Conservation (phyloP, 2,329 filamentous ascomycete genomes). For the Trichoderma breve region DNA sequence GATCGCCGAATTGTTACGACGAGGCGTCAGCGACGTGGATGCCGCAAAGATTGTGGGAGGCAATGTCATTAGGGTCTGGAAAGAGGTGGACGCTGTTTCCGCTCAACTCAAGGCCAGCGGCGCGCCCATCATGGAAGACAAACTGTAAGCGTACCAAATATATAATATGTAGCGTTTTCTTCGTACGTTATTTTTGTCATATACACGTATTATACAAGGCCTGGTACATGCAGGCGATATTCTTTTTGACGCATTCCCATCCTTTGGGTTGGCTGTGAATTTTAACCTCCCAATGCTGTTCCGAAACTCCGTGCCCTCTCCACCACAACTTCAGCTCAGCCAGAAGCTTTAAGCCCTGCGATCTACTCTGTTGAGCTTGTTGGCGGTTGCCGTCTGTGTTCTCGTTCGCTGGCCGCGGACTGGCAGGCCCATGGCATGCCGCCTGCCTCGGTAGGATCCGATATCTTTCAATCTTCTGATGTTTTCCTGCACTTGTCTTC, state of each 20-base stretch:
- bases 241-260: background rate
- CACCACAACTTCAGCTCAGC: background rate
- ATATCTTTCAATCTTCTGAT: conserved; percentile 86
- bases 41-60: conserved; percentile 72
- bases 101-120: conserved; percentile 60
- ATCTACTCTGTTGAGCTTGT: conserved; percentile 60
- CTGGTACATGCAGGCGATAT: background rate
- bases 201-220: conserved; percentile 33
- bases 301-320: background rate
- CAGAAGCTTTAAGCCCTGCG: conserved; percentile 28
- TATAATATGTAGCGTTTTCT: background rate
- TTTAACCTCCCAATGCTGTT: background rate
- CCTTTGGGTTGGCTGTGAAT: background rate
- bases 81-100: conserved; percentile 71
- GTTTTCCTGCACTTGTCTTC: conserved; percentile 75
- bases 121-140: conserved; percentile 53
- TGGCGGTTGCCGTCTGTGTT: conserved; percentile 63
- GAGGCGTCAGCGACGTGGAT: conserved; percentile 72
- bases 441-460: conserved; percentile 80
- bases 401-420: conserved; percentile 88
- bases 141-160: conserved; percentile 26
- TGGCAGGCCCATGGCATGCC: conserved; percentile 90
- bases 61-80: conserved; percentile 84
- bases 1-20: conserved; percentile 68
- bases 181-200: conserved; percentile 21